Base-by-base conservation (phyloP, 2,329 filamentous ascomycete species). In the Aureobasidium sp. region DNA sequence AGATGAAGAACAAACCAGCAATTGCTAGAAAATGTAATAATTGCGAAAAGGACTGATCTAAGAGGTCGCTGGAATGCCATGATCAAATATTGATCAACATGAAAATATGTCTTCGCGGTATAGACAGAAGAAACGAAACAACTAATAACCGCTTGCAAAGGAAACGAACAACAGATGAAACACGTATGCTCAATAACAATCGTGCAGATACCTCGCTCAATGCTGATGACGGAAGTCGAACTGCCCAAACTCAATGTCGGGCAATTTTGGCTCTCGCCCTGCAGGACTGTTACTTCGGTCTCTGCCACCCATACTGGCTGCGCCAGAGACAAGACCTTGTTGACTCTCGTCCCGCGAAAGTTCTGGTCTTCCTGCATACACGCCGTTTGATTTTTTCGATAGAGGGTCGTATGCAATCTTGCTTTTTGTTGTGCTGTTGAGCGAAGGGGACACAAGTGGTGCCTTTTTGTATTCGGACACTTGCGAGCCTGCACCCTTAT, bases 401-500 rank as follows among this genome's bases (percentile, higher is more conserved):
- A 74, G 70, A 13, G 70, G 66, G 46, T 72, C 68, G 64, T 74
- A 74, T 17, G 68, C 66, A 17, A 60, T 46, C 13, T 57, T 52
- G 62, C 47, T 61, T 17, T 51, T 58, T 23, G 20, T 64, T 59
- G 60, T 69, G 51, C 67, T 67, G 58, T 70, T 72, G 5, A 71
- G 68, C 23, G 66, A 65, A 13, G 67, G 63, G 3, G 69, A 66
- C 36, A 72, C 68, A 20, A 73, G 61, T 2, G 71, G 68, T 17
- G 68, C 68, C 63, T 72, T 73, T 64, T 70, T 69, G 15, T 67
- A 64, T 56, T 67, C 39, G 17, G 62, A 59, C 23, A 55, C 51
- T 20, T 51, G 62, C n/a, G 61, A 51, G 27, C 66, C 62, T 7
- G 64, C 63, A 9, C 64, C 61, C 69, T 77, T 78, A 71, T 77